Evolutionary conservation across 306 rosid genomes (phyloP).

Genomic region (Hippophae tibetana): DNA sequence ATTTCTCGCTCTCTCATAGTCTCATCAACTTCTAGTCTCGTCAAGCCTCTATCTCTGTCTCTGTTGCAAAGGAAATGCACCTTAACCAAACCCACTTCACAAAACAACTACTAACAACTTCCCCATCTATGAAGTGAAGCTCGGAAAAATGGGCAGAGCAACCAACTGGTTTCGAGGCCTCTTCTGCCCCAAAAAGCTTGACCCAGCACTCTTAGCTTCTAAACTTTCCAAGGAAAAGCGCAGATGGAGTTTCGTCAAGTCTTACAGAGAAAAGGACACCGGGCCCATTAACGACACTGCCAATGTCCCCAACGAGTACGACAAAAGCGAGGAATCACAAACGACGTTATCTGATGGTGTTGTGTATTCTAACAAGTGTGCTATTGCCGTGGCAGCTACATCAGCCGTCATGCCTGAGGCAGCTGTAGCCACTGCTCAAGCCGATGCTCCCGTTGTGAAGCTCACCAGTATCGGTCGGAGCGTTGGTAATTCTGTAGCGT

Average conservation of each 20-base stretch:
- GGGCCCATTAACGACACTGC: neutral
- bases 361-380: constrained; percentile 30
- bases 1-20: no score
- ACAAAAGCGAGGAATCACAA: neutral
- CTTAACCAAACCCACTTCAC: no score
- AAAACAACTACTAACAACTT: no score
- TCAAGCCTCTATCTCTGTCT: no score
- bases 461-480: constrained; percentile 28
- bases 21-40: no score
- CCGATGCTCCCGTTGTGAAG: constrained; percentile 44
- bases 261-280: constrained; percentile 34
- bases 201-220: constrained; percentile 2
- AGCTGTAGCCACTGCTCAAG: constrained; percentile 52
- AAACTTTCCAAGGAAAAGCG: constrained; percentile 43
- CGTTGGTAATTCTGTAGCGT: constrained; percentile 6
- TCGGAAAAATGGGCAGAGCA: constrained; percentile 58
- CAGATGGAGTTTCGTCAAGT: constrained; percentile 65
- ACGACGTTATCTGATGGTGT: constrained; percentile 6
- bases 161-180: constrained; percentile 66
- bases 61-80: no score
- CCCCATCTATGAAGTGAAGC: neutral
- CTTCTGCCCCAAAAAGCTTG: constrained; percentile 33
- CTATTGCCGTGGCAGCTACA: constrained; percentile 47
- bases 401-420: constrained; percentile 47
- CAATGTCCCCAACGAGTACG: neutral